These are phyloP conservation scores for Naganishia liquefaciens DNA, from an alignment of 1,284 basidiomycete genomes.

Conservation along the genomic window DNA sequence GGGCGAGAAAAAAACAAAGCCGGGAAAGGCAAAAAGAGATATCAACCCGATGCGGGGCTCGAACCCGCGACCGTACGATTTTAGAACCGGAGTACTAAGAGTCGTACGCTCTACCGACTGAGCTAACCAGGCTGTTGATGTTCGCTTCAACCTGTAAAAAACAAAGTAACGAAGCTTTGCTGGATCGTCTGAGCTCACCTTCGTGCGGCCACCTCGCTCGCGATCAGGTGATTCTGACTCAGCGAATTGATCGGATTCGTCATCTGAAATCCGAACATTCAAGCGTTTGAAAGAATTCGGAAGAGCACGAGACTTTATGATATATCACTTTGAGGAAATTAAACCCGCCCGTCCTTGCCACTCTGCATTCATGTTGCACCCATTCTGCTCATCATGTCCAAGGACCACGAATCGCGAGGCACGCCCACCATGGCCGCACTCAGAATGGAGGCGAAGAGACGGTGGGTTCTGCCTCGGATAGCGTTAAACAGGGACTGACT, in stretches of 20 bases:
- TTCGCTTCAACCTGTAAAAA: no score
- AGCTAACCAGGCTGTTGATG: constrained; percentile 24
- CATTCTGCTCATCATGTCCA: no score
- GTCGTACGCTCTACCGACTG: constrained; percentile 30
- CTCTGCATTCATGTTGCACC: no score
- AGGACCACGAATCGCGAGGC: neutral
- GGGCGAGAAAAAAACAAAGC: neutral
- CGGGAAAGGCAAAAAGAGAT: neutral
- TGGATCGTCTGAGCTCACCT: neutral
- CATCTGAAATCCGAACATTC: no score
- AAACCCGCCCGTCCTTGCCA: no score
- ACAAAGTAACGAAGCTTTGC: neutral
- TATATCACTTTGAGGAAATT: no score
- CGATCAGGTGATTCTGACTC: no score
- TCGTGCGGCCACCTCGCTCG: no score
- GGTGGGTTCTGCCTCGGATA: neutral
- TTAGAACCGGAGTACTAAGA: constrained; percentile 1
- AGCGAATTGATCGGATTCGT: neutral
- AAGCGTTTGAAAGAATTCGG: no score
- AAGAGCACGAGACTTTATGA: no score
- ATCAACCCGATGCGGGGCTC: constrained; percentile 27
- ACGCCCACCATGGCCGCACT: neutral
- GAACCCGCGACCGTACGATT: constrained; percentile 26
- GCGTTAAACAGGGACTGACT: neutral
- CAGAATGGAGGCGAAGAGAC: constrained; percentile 11